Base-by-base conservation (phyloP, 371 early-diverging fungal species). In the Dichotomocladium elegans region DNA sequence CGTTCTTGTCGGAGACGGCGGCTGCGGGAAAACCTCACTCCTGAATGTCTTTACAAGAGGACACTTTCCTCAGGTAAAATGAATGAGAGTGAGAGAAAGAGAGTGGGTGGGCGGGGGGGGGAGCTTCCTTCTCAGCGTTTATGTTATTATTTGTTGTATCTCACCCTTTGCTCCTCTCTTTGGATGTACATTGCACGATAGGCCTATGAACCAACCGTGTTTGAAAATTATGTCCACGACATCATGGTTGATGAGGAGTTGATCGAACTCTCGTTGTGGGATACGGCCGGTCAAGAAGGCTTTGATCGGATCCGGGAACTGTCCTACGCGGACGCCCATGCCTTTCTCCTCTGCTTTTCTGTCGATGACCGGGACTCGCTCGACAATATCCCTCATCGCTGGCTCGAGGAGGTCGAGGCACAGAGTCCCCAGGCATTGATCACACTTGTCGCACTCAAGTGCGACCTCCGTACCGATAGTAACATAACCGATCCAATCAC, bases 191-290 rank as follows among this genome's bases (percentile, higher is more conserved):
- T n/a, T 41, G 17, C 19, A 35, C 57, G 41, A 21, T 60, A 79
- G 79, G 61, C 63, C 8, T 80, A 78, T 61, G 68, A 77, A 28
- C 90, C 90, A 14, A 88, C 90, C 6, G 88, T 89, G 25, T 94
- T 95, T 68, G 93, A 93, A 64, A 92, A 91, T 59, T 93, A 91
- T 74, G 86, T 87, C 0, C 87, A 89, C 25, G 88, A 90, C 46
- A 81, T 92, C 7, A 86, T 80, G 58, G 79, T 90, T 0, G 87
- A 90, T 61, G 87, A 87, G 26, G 21, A n/a, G 21, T 17, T 37
- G 37, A 80, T 91, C 25, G 88, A 87, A 61, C 64, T 96, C 12
- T 89, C 89, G 11, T 69, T 96, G 25, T 94, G 92, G 90, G 97
- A 96, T 75, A 96, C 97, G 15, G 92, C 92, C 43, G 87, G 87